Conservation (phyloP, 2,329 filamentous ascomycete species). For the Aureobasidium vineae region DNA sequence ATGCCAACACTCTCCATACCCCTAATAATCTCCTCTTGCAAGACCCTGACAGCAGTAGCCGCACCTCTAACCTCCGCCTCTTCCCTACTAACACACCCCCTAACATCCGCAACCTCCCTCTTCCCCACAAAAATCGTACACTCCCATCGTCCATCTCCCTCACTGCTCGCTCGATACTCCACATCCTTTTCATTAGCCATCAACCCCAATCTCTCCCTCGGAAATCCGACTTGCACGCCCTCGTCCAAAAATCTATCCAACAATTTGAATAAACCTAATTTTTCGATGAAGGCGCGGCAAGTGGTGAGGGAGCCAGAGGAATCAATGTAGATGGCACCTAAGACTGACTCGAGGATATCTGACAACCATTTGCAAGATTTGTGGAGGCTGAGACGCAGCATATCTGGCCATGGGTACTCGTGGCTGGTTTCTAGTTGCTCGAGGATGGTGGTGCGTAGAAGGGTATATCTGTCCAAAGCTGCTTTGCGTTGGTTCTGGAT, state of each 20-base stretch:
- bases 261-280: slow-evolving; percentile 63
- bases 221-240: slow-evolving; percentile 56
- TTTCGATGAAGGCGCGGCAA: slow-evolving; percentile 61
- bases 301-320: slow-evolving; percentile 58
- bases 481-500: slow-evolving; percentile 51
- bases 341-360: slow-evolving; percentile 74
- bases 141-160: slow-evolving; percentile 29
- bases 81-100: slow-evolving; percentile 38
- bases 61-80: slow-evolving; percentile 44
- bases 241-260: slow-evolving; percentile 60
- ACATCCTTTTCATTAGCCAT: slow-evolving; percentile 56
- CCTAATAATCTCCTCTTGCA: slow-evolving; percentile 15
- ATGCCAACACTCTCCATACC: not conserved
- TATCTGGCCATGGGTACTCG: slow-evolving; percentile 72
- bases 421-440: slow-evolving; percentile 51
- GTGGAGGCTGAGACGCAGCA: slow-evolving; percentile 55
- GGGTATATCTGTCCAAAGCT: slow-evolving; percentile 49
- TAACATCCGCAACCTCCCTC: slow-evolving; percentile 37
- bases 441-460: slow-evolving; percentile 52
- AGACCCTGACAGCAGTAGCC: slow-evolving; percentile 13
- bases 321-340: slow-evolving; percentile 85
- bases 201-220: slow-evolving; percentile 66
- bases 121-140: slow-evolving; percentile 41
- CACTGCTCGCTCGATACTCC: slow-evolving; percentile 47
- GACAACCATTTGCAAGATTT: slow-evolving; percentile 74